Base-by-base conservation (phyloP, 139 green algal genomes). In the Micractinium conductrix region DNA sequence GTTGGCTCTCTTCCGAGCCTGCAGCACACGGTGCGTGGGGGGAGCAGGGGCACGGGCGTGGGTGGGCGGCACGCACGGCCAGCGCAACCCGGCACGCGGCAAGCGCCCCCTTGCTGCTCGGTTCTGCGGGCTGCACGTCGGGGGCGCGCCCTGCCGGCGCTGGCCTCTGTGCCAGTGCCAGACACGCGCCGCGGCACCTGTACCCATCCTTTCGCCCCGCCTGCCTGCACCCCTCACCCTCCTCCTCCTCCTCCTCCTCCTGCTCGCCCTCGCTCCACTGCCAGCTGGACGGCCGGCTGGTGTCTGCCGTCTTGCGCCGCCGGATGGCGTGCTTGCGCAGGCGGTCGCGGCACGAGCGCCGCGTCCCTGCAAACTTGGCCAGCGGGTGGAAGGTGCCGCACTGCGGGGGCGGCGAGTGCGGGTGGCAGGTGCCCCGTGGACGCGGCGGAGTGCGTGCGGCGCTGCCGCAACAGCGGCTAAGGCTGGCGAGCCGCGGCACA, bases 241-340 rank as follows among this genome's bases (percentile, higher is more conserved):
- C 42, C 40, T 37, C 24, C 38, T 33, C 33, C 24, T 3, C 69
- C 22, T 55, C 40, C 24, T 72, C 65, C 65, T 72, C 14, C 14
- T 22, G 12, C 28, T 43, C 43, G 4, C 6, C 45, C 45, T 68
- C 48, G n/a, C 67, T 48, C 74, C 74, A 80, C 33, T 65, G 30
- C 53, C 48, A 45, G 35, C 30, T 44, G 74, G 45, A 5, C n/a
- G 17, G 74, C n/a, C 45, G 45, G 48, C 40, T 33, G 45, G 48
- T 33, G 1, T 80, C 74, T 0, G 75, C 14, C 37, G 24, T 22
- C 75, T 81, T 81, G 75, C 75, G 75, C 17, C 75, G 75, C 37
- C 74, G 45, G 33, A 71, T 55, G 53, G 75, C 75, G 38, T 81
- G 75, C 75, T 81, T 81, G 75, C 38, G 53, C 75, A 81, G 75